A percentile compares a stretch with the other conserved stretches of the same genome.
These are phyloP conservation scores for Cicer chorassanicum DNA, from an alignment of 306 rosid species.

Conservation along the genomic window DNA sequence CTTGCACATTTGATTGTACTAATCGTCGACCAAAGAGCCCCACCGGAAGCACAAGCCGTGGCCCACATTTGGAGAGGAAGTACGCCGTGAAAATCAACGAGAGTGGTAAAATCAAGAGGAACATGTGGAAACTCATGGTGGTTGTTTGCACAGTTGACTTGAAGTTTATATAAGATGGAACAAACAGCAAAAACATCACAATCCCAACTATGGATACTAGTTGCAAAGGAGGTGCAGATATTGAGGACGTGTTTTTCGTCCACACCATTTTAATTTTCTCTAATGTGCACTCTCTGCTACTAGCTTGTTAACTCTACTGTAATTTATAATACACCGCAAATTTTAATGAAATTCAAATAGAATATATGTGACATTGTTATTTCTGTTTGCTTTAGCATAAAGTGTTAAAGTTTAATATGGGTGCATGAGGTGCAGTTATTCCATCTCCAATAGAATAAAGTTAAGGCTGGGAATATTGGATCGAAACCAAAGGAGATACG, in stretches of 20 bases:
- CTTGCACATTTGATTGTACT: not conserved
- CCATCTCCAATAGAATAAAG: conserved; percentile 10
- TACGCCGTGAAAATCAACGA: conserved; percentile 56
- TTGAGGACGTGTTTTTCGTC: conserved; percentile 56
- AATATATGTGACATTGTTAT: not conserved
- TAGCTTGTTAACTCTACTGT: not conserved
- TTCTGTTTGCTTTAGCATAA: conserved; percentile 43
- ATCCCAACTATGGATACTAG: conserved; percentile 57
- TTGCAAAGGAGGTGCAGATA: conserved; percentile 64
- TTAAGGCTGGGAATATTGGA: not conserved
- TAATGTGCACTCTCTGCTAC: not conserved
- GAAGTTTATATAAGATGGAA: conserved; percentile 62
- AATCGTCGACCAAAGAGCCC: conserved; percentile 6
- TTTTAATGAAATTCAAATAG: not conserved
- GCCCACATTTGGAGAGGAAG: conserved; percentile 48
- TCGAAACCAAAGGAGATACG: conserved; percentile 41
- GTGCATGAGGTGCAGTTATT: conserved; percentile 28
- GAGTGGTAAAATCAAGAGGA: conserved; percentile 59
- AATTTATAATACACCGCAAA: conserved; percentile 36
- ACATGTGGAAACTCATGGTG: conserved; percentile 45
- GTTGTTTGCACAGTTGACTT: conserved; percentile 57
- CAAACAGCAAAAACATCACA: conserved; percentile 51
- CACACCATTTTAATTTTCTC: conserved; percentile 54
- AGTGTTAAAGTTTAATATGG: conserved; percentile 3
- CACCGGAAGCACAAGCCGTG: conserved; percentile 42